Conservation (phyloP, 805 yeast species). For the Komagataella kurtzmanii region DNA sequence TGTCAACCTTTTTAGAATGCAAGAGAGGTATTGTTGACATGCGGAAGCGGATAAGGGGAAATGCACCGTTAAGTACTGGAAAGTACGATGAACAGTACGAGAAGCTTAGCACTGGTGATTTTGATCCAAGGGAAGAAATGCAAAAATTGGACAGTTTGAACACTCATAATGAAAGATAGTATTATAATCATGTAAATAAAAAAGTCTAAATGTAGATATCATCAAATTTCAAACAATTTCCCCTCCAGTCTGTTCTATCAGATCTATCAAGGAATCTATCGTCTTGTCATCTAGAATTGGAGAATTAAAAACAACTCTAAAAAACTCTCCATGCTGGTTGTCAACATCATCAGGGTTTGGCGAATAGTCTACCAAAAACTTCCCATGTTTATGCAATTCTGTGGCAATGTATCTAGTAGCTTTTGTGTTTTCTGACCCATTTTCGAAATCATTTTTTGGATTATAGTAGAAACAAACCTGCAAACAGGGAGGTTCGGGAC, state of each 20-base stretch:
- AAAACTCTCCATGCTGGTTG: constrained; percentile 58
- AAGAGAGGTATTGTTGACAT: constrained; percentile 84
- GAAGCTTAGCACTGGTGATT: constrained; percentile 67
- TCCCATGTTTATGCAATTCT: constrained; percentile 45
- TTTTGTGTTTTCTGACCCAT: constrained; percentile 28
- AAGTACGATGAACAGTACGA: constrained; percentile 81
- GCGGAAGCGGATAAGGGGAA: constrained; percentile 85
- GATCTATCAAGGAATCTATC: constrained; percentile 28
- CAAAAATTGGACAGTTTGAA: constrained; percentile 52
- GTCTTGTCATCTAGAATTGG: constrained; percentile 36
- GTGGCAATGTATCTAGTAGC: constrained; percentile 51
- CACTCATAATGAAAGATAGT: constrained; percentile 26
- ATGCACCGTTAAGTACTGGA: constrained; percentile 88
- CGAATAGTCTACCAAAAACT: constrained; percentile 66
- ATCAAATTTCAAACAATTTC: neutral
- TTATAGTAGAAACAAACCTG: constrained; percentile 75
- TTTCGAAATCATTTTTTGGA: constrained; percentile 17
- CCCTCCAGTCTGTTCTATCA: neutral
- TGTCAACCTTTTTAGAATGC: constrained; percentile 81
- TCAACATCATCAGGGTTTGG: constrained; percentile 41
- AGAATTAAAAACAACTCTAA: constrained; percentile 72
- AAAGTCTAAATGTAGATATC: neutral
- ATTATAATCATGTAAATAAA: constrained; percentile 1
- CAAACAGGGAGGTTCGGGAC: constrained; percentile 56
- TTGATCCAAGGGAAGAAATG: constrained; percentile 73